Percentiles rank a stretch among this genome's conserved stretches.
Conservation (phyloP, 306 rosid genomes). For the Amphicarpaea edgeworthii region DNA sequence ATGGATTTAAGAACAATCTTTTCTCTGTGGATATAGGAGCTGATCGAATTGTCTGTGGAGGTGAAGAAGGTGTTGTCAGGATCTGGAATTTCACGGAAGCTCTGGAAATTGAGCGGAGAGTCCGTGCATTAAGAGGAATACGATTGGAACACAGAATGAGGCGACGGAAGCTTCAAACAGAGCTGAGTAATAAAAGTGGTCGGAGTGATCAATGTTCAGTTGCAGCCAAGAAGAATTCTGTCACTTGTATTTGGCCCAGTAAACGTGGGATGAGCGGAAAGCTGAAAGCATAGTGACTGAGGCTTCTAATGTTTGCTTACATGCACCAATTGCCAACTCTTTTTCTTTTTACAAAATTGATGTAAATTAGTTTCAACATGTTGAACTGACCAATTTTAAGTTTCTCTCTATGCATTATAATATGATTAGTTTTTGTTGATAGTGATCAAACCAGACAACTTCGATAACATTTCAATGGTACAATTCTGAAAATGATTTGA, state of each 20-base stretch:
- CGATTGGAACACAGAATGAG: constrained; percentile 87
- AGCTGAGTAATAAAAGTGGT: constrained; percentile 60
- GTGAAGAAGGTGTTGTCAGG: constrained; percentile 92
- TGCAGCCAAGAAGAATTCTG: constrained; percentile 83
- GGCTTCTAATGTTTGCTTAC: constrained; percentile 17
- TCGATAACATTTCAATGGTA: background rate
- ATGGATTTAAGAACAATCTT: constrained; percentile 77
- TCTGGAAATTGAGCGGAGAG: constrained; percentile 76
- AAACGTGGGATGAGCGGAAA: constrained; percentile 75
- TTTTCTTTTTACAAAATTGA: constrained; percentile 31
- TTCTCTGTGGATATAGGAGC: constrained; percentile 81
- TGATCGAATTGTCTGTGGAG: constrained; percentile 95
- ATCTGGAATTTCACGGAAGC: constrained; percentile 95
- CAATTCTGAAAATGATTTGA: constrained; percentile 13
- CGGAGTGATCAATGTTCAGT: constrained; percentile 78
- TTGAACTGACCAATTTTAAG: constrained; percentile 38
- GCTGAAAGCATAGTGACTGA: constrained; percentile 68
- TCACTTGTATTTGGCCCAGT: constrained; percentile 66
- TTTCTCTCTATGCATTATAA: constrained; percentile 9
- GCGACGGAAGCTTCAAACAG: constrained; percentile 72
- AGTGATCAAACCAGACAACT: constrained; percentile 24
- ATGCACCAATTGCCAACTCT: constrained; percentile 3
- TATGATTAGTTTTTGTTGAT: constrained; percentile 2
- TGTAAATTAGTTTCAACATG: constrained; percentile 37
- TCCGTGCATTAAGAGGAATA: constrained; percentile 66